These are phyloP conservation scores for Fraxinus latifolia DNA, from an alignment of 305 asterid genomes.

Conservation along the genomic window DNA sequence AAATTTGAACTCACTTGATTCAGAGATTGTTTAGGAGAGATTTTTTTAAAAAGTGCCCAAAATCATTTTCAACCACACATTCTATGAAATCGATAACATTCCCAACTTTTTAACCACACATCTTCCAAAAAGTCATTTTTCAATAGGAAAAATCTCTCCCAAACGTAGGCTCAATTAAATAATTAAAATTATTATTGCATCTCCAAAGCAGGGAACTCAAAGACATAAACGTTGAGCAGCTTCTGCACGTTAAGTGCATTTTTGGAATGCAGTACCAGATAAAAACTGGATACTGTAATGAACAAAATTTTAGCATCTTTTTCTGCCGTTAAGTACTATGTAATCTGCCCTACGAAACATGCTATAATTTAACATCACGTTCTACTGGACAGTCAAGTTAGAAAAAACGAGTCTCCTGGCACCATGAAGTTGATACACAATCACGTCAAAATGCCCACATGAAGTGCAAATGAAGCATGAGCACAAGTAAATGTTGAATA, in stretches of 20 bases:
- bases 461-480: background rate
- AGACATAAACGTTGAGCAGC: background rate
- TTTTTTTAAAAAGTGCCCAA: background rate
- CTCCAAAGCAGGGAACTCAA: constrained; percentile 5
- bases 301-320: background rate
- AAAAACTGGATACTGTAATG: background rate
- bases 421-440: constrained; percentile 9
- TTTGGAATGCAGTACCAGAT: background rate
- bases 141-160: background rate
- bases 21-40: background rate
- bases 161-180: background rate
- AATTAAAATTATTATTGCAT: background rate
- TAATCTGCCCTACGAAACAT: background rate
- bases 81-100: background rate
- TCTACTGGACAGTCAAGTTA: background rate
- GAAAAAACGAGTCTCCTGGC: constrained; percentile 6
- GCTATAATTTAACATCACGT: background rate
- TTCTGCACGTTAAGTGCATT: background rate
- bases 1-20: background rate
- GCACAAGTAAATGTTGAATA: background rate
- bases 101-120: background rate
- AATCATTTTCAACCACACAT: background rate
- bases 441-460: background rate
- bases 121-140: background rate
- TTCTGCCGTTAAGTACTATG: background rate